A percentile compares a stretch with the other conserved stretches of the same genome.
Evolutionary conservation across 2,329 filamentous ascomycete genomes (phyloP).

Genomic region (Didymella segeticola): DNA sequence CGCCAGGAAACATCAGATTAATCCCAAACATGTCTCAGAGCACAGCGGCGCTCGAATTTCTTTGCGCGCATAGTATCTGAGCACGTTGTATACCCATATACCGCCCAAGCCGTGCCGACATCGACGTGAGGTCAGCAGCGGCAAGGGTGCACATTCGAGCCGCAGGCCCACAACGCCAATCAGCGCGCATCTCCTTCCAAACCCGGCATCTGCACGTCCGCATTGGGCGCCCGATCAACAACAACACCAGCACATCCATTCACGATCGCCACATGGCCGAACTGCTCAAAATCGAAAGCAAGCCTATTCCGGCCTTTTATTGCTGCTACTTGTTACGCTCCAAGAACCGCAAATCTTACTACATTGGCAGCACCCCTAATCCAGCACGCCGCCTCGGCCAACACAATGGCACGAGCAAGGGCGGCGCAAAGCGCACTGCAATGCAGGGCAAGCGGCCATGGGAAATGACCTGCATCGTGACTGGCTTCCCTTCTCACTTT

Average conservation of each 20-base stretch:
- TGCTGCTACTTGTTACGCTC: constrained; percentile 93
- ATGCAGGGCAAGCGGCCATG: constrained; percentile 75
- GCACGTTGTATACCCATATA: not conserved
- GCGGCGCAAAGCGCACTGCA: constrained; percentile 81
- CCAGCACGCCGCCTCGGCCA: constrained; percentile 84
- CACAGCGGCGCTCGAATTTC: not conserved
- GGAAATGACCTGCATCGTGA: constrained; percentile 79
- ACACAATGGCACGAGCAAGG: constrained; percentile 85
- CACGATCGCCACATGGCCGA: constrained; percentile 15
- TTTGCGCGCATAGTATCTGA: not conserved
- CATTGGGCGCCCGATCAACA: constrained; percentile 25
- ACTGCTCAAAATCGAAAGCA: constrained; percentile 28
- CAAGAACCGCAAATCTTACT: constrained; percentile 73
- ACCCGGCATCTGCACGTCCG: constrained; percentile 27
- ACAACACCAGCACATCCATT: constrained; percentile 14
- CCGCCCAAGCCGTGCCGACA: constrained; percentile 17
- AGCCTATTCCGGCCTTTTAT: constrained; percentile 81
- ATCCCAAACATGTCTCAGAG: not conserved
- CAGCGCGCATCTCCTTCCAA: constrained; percentile 10
- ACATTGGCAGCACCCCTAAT: constrained; percentile 91
- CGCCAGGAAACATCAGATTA: not conserved
- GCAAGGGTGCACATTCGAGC: constrained; percentile 27
- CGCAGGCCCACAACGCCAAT: constrained; percentile 21
- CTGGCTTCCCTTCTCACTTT: constrained; percentile 85
- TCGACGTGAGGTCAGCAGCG: constrained; percentile 26